Evolutionary conservation across 441 rosid species (phyloP), one percentile per base, ranked within the genome.

Genomic region (Adansonia gregorii): DNA sequence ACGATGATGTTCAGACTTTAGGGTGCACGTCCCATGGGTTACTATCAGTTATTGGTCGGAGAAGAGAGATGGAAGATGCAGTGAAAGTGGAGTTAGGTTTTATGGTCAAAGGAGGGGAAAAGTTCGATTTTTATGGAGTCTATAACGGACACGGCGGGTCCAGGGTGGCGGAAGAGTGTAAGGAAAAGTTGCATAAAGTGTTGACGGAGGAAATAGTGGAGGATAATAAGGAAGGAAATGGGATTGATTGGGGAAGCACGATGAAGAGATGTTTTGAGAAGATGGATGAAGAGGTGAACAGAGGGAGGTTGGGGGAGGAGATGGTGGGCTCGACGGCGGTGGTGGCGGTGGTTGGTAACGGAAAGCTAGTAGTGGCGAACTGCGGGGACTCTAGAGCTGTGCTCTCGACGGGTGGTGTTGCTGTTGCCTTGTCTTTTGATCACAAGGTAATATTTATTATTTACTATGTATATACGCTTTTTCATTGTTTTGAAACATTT

Each of bases 341-440:
- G 69, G 94, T 93, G 55, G 95, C 91, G 7, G 86, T 94, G 76
- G 92, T 90, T 6, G 94, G 97, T 6, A 79, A 82, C 76, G 87
- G 86, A n/a, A 89, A 80, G 73, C 76, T 91, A 69, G 85, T 94
- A 72, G 89, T 89, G 59, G 89, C 94, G 0, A 93, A 93, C 49
- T 89, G 97, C 63, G 97, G 98, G 11, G 97, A 94, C 59, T 94
- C 97, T 6, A 90, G 97, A 80, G 90, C 92, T 14, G 90, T 93
- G 63, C 81, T 94, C 27, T 91, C 78, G 59, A 85, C 86, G 27
- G 89, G 78, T 4, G 95, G 98, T 10, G 73, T 68, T 48, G 94
- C 86, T 48, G 80, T 88, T 19, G 90, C 98, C 3, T 82, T 94
- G 72, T 91, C 97, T n/a, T 77, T 78, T 41, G 93, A 87, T 82